Percentiles rank a stretch among this genome's conserved stretches.
phyloP scores from a whole-genome alignment of 2,329 filamentous ascomycete genomes.

The Huntiella bhutanensis region DNA sequence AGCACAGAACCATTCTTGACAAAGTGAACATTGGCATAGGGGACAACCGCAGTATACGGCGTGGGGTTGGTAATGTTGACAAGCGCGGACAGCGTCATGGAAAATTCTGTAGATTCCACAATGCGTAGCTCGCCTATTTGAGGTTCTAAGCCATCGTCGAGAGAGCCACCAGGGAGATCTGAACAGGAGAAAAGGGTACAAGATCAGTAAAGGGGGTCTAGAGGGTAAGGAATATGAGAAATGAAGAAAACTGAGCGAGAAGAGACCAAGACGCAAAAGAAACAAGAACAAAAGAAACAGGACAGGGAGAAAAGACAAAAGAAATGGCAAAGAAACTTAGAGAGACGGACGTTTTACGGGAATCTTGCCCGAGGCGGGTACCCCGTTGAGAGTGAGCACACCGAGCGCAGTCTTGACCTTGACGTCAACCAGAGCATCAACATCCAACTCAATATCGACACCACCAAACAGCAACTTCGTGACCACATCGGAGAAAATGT shows the following conservation, averaged over 20 bases:
- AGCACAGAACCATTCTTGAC: constrained; percentile 54
- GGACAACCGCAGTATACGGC: constrained; percentile 64
- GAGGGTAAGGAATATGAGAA: background rate
- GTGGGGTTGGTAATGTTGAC: constrained; percentile 86
- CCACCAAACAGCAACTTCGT: constrained; percentile 60
- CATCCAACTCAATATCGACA: constrained; percentile 47
- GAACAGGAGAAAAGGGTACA: constrained; percentile 4
- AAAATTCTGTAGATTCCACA: constrained; percentile 49
- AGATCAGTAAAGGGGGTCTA: constrained; percentile 4
- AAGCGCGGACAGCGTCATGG: constrained; percentile 49
- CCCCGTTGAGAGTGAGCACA: constrained; percentile 57
- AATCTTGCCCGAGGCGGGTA: constrained; percentile 72
- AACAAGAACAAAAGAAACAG: constrained; percentile 1
- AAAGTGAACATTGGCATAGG: constrained; percentile 60
- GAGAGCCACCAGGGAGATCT: constrained; percentile 20
- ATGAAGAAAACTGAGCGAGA: background rate
- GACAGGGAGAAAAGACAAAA: constrained; percentile 3
- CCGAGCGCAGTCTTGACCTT: constrained; percentile 68
- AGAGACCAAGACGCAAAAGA: constrained; percentile 17
- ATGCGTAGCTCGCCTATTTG: constrained; percentile 54
- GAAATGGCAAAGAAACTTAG: constrained; percentile 14
- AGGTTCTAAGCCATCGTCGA: constrained; percentile 31
- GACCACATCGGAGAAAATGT: constrained; percentile 65
- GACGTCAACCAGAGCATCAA: constrained; percentile 68
- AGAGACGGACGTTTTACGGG: constrained; percentile 82